Percentiles rank a stretch among this genome's conserved stretches.
Conservation (phyloP, 768 basidiomycete species). For the Boletus vinaceobasis region DNA sequence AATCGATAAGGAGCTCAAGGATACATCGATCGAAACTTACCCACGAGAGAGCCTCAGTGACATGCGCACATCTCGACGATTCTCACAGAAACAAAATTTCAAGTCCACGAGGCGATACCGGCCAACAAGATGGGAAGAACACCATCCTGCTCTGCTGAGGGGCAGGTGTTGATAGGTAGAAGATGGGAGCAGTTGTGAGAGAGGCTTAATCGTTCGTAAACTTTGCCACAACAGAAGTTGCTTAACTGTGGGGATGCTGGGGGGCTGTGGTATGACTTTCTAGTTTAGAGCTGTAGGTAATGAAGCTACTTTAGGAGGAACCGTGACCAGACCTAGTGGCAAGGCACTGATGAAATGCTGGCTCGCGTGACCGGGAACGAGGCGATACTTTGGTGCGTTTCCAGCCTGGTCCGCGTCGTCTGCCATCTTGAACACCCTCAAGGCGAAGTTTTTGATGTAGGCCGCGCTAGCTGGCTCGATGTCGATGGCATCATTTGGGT, state of each 20-base stretch:
- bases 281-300: no score
- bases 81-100: background rate
- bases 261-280: no score
- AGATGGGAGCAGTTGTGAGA: background rate
- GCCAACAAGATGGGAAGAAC: background rate
- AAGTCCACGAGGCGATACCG: background rate
- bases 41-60: background rate
- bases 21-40: slow-evolving; percentile 2
- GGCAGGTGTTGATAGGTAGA: no score
- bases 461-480: slow-evolving; percentile 80
- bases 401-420: slow-evolving; percentile 89
- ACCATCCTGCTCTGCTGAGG: background rate
- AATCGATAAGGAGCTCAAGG: background rate
- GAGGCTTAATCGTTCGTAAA: background rate
- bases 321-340: background rate
- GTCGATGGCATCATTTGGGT: slow-evolving; percentile 74
- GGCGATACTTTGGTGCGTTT: slow-evolving; percentile 63
- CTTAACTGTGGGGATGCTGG: background rate
- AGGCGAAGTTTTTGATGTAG: slow-evolving; percentile 93
- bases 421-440: slow-evolving; percentile 85
- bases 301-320: no score
- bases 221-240: background rate
- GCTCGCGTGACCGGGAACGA: background rate
- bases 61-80: background rate
- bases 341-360: slow-evolving; percentile 4